These are phyloP conservation scores for Blastobotrys mokoenaii DNA, from an alignment of 805 yeast species.

Conservation along the genomic window DNA sequence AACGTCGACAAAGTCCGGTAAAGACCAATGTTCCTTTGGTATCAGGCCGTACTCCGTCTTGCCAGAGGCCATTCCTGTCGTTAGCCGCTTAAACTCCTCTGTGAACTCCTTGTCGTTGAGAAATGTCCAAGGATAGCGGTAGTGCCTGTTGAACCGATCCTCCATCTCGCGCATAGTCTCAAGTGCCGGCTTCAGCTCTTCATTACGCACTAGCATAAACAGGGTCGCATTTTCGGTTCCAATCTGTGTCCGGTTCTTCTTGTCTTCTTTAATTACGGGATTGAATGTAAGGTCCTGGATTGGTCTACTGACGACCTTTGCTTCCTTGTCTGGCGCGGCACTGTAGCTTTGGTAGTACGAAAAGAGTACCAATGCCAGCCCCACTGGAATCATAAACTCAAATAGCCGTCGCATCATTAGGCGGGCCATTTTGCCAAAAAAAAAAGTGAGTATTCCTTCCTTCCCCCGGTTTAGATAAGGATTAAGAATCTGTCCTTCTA, in stretches of 20 bases:
- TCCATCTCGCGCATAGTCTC: conserved; percentile 76
- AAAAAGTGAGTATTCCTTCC: too few species aligned
- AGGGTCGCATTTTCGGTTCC: conserved; percentile 76
- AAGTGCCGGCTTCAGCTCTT: conserved; percentile 68
- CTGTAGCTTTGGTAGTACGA: too few species aligned
- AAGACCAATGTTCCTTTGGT: conserved; percentile 78
- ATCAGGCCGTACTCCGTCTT: conserved; percentile 67
- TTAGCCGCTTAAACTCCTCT: conserved; percentile 67
- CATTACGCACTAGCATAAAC: conserved; percentile 79
- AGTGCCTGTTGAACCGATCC: conserved; percentile 78
- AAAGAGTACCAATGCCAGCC: too few species aligned
- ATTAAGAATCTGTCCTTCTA: too few species aligned
- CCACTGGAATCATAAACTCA: too few species aligned
- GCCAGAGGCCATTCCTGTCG: conserved; percentile 67
- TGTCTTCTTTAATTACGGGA: conserved; percentile 10
- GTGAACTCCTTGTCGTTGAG: conserved; percentile 79
- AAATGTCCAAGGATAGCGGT: conserved; percentile 90
- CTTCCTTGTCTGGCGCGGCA: too few species aligned
- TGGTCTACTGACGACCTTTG: neutral
- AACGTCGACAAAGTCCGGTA: conserved; percentile 63
- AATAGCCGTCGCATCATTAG: too few species aligned
- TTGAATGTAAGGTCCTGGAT: conserved; percentile 13
- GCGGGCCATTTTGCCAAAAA: too few species aligned
- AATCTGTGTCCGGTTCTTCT: conserved; percentile 27
- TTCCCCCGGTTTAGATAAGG: too few species aligned